phyloP scores from a whole-genome alignment of 257 asterid genomes.

The Oldenlandia corymbosa region DNA sequence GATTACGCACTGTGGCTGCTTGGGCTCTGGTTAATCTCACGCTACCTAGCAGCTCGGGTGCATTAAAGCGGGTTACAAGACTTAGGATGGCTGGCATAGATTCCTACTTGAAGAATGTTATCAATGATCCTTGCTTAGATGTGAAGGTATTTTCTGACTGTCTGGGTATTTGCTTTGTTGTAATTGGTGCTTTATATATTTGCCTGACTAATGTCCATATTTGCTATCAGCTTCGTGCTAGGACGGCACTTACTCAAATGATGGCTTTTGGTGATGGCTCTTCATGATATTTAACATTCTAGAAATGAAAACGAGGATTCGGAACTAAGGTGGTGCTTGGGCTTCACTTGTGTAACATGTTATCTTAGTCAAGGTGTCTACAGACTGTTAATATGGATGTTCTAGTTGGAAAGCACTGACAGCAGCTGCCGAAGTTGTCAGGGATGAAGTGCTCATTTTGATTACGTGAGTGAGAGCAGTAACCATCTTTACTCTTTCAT shows the following conservation, averaged over 20 bases:
- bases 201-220: constrained; percentile 16
- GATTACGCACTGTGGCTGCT: constrained; percentile 63
- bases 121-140: constrained; percentile 81
- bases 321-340: constrained; percentile 23
- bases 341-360: constrained; percentile 21
- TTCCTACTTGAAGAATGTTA: constrained; percentile 61
- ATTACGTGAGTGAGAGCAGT: constrained; percentile 17
- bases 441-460: not conserved
- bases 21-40: constrained; percentile 85
- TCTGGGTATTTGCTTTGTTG: not conserved
- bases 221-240: constrained; percentile 63
- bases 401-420: not conserved
- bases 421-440: constrained; percentile 7
- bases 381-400: not conserved
- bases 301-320: constrained; percentile 17
- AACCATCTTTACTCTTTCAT: constrained; percentile 1
- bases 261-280: constrained; percentile 51
- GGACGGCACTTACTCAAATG: constrained; percentile 53
- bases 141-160: constrained; percentile 50
- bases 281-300: constrained; percentile 29
- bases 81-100: constrained; percentile 56
- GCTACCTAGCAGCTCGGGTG: constrained; percentile 60
- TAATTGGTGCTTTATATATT: no score
- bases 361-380: not conserved
- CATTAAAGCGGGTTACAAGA: constrained; percentile 45